Evolutionary conservation across 1,139 yeast genomes (phyloP), one percentile per base, ranked within the genome.

Genomic region (Hemisphaericaspora xylanilytica): DNA sequence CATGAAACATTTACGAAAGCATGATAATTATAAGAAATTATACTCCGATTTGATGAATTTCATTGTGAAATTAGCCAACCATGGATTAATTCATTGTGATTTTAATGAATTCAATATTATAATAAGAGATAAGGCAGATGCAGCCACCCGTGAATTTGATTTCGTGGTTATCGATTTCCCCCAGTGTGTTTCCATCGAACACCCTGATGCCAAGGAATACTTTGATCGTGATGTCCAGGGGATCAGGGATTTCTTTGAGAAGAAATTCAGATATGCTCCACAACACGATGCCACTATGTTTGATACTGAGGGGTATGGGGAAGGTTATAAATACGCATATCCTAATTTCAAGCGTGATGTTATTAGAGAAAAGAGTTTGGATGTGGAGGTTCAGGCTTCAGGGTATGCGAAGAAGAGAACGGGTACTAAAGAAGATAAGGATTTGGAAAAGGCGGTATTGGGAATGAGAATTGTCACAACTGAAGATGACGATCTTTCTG

Each of bases 141-240:
- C 72, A 28, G 70, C 61, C 32, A 53, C 66, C 21, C 75, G 75
- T 38, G 85, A 80, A 42, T 65, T 61, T 37, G 86, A 81, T 33
- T 87, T 89, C 51, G 84, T 89, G 17, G 96, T 92, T 18, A 92
- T 92, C 52, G 99, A 92, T 73, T 92, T 92, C 70, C 99, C 99
- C 4, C 99, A 92, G 63, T 90, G 97, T 80, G 86, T 92, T 16
- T 87, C 96, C 13, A 86, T 86, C 32, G 90, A 86, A 50, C 99
- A 92, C 58, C 73, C 70, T 3, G 96, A 92, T 56, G 97, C 98
- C 10, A 82, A 82, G 48, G 75, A 74, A 42, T 90, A 87, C 59
- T 92, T 92, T 59, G 81, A 86, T 50, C 77, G 98, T 64, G 99
- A 92, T 64, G 95, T 92, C 17, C 85, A 87, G 43, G 90, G 97